Evolutionary conservation across 2,329 filamentous ascomycete genomes (phyloP), one percentile per base, ranked within the genome.

Genomic region (Fusarium ramigenum): DNA sequence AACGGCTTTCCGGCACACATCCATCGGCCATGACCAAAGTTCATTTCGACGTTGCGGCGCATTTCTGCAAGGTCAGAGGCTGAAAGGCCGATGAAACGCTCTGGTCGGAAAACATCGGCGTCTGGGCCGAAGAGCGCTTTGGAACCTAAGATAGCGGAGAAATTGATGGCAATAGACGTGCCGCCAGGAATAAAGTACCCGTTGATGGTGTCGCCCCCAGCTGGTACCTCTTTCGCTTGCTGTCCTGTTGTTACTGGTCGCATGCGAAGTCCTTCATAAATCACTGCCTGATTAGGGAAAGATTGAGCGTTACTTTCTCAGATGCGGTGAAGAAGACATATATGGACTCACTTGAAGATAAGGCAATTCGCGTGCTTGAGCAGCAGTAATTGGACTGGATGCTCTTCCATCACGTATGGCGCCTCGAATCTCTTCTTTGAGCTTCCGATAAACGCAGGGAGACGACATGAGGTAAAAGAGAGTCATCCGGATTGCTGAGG

Each of bases 11-110:
- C 63, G 2, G 63, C 63, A 11, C 63, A 66, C 60, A 66, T 66
- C 49, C 47, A 66, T 2, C 63, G 63, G 12, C 60, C 60, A 9
- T 66, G 12, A 0, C 63, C 63, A 43, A 58, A 66, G 7, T 47
- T 66, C 28, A 66, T 64, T 9, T 65, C 63, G 3, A 66, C 60
- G 12, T 66, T 66, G 2, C 60, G 60, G 2, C 63, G 63, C 47
- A 66, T 65, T 4, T 66, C 63, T 4, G 60, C 60, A 2, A 66
- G 49, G 2, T 65, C 36, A 0, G 23, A n/a, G 1, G 18, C 10
- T 5, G 23, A 9, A 1, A 66, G 60, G 1, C 49, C 60, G 2
- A 49, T 25, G 8, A 66, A 66, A 0, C 63, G 63, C 9, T 66
- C 63, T 4, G 63, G 63, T 32, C 63, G 60, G 9, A 66, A 66